phyloP scores from a whole-genome alignment of 2,329 filamentous ascomycete species.

The Penicillium sp. region DNA sequence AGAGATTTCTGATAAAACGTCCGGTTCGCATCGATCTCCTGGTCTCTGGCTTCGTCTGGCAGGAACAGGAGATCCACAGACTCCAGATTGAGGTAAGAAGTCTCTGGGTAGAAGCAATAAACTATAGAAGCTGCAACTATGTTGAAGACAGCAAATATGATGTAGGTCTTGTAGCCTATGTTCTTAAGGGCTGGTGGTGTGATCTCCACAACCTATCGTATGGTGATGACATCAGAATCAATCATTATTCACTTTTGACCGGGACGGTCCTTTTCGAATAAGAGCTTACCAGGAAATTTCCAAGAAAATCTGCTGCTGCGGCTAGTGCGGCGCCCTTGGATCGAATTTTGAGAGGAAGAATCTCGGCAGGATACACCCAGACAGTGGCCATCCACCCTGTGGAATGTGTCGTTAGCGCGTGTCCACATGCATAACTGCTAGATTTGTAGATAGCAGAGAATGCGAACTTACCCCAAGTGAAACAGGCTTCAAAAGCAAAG shows the following conservation, averaged over 20 bases:
- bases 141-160: slow-evolving; percentile 70
- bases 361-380: slow-evolving; percentile 29
- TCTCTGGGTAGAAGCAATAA: slow-evolving; percentile 42
- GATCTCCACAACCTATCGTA: slow-evolving; percentile 59
- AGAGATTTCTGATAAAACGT: slow-evolving; percentile 13
- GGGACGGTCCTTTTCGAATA: neutral
- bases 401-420: neutral
- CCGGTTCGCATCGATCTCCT: slow-evolving; percentile 13
- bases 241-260: too few species aligned
- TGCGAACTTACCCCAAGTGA: slow-evolving; percentile 23
- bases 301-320: slow-evolving; percentile 37
- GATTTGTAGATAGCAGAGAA: neutral
- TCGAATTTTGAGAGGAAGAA: slow-evolving; percentile 26
- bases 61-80: slow-evolving; percentile 46
- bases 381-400: slow-evolving; percentile 26
- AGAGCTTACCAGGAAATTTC: slow-evolving; percentile 26
- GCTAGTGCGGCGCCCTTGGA: slow-evolving; percentile 37
- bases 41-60: slow-evolving; percentile 9
- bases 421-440: slow-evolving; percentile 1
- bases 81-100: slow-evolving; percentile 42
- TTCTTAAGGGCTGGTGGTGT: slow-evolving; percentile 62
- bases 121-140: slow-evolving; percentile 32
- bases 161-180: slow-evolving; percentile 65
- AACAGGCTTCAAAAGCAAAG: slow-evolving; percentile 29
- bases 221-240: neutral